Evolutionary conservation across 2,329 filamentous ascomycete genomes (phyloP).

Genomic region (Nemania diffusa): DNA sequence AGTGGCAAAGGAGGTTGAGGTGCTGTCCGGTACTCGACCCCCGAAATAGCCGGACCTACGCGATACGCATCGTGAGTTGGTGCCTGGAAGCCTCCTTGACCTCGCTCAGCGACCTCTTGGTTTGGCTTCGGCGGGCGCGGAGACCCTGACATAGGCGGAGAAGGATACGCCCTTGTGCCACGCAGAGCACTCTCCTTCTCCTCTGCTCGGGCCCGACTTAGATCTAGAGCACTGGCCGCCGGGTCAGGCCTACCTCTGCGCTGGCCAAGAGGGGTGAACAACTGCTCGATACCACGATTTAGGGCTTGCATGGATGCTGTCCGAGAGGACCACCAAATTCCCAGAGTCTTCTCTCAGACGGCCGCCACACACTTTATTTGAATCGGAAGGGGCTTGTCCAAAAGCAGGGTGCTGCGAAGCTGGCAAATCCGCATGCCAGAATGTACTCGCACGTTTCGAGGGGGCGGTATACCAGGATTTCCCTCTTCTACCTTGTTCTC

Average conservation of each 20-base stretch:
- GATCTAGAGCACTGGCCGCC: constrained; percentile 65
- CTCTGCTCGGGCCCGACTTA: constrained; percentile 66
- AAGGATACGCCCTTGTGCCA: constrained; percentile 71
- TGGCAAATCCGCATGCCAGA: constrained; percentile 41
- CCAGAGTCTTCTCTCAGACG: constrained; percentile 43
- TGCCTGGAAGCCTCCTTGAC: constrained; percentile 59
- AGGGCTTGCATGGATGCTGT: constrained; percentile 65
- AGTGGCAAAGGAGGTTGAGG: constrained; percentile 45
- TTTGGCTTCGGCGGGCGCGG: constrained; percentile 67
- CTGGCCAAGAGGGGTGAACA: constrained; percentile 63
- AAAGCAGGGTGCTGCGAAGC: constrained; percentile 32
- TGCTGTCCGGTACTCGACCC: constrained; percentile 52
- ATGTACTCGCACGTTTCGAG: constrained; percentile 37
- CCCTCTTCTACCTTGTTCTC: constrained; percentile 23
- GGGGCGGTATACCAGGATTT: constrained; percentile 24
- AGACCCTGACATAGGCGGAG: constrained; percentile 79
- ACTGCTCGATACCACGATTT: constrained; percentile 57
- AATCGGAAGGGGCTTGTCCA: constrained; percentile 36
- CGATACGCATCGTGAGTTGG: constrained; percentile 64
- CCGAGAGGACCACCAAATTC: constrained; percentile 45
- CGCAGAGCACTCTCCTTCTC: constrained; percentile 64
- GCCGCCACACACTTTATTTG: constrained; percentile 36
- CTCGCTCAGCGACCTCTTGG: constrained; percentile 66
- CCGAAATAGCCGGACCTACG: constrained; percentile 51
- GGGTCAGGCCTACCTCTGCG: constrained; percentile 67